A percentile compares a stretch with the other conserved stretches of the same genome.
phyloP scores from a whole-genome alignment of 2,329 filamentous ascomycete species.

The Hypocreales sp. region DNA sequence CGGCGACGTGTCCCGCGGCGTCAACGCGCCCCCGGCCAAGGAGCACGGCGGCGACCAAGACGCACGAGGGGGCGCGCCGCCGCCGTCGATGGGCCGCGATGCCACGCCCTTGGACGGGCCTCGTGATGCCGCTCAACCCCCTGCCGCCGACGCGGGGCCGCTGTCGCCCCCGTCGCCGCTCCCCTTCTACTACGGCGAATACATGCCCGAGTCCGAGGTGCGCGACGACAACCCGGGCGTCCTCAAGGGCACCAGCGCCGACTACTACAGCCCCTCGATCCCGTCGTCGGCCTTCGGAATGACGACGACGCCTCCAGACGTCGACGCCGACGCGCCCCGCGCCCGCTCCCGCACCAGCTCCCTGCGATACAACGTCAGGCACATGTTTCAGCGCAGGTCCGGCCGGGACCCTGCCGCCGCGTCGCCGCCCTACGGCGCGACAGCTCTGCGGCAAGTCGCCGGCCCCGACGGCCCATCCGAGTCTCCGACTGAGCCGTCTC shows the following conservation, averaged over 20 bases:
- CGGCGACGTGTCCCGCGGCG: constrained; percentile 13
- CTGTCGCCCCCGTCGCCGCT: constrained; percentile 4
- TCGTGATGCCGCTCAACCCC: neutral
- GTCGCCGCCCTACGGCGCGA: constrained; percentile 3
- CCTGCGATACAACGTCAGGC: constrained; percentile 18
- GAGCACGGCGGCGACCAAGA: neutral
- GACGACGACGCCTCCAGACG: constrained; percentile 10
- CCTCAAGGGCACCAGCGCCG: constrained; percentile 20
- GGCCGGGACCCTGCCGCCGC: constrained; percentile 14
- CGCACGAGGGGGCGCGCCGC: neutral
- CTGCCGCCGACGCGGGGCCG: constrained; percentile 3
- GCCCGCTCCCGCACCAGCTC: constrained; percentile 16
- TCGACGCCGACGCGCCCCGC: constrained; percentile 3
- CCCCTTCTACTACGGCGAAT: constrained; percentile 9
- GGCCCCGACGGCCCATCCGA: constrained; percentile 8
- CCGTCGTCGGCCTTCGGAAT: constrained; percentile 26
- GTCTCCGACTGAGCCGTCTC: constrained; percentile 15
- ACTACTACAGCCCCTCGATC: constrained; percentile 25
- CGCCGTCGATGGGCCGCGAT: neutral
- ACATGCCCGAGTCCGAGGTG: constrained; percentile 11
- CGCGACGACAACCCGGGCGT: constrained; percentile 14
- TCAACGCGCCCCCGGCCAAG: no score
- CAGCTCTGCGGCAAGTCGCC: no score
- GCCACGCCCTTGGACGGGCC: neutral
- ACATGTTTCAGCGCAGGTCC: constrained; percentile 19